Evolutionary conservation across 2,329 filamentous ascomycete species (phyloP).

Genomic region (Seiridium unicorne): DNA sequence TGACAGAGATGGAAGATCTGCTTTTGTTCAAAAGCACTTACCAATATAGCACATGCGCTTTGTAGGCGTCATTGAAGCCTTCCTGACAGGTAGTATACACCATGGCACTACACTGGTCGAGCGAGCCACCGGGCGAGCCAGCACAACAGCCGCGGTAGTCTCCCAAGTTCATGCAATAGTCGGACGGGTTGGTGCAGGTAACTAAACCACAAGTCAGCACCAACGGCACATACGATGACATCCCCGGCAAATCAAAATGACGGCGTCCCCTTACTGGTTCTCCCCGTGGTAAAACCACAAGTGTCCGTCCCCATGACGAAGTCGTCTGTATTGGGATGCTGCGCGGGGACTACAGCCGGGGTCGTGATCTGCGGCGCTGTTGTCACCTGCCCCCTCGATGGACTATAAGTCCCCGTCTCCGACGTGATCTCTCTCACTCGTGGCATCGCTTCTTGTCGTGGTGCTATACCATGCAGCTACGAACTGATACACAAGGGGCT

Average conservation of each 20-base stretch:
- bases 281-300: constrained; percentile 24
- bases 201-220: constrained; percentile 13
- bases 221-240: not conserved
- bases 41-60: constrained; percentile 27
- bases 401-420: not conserved
- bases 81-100: constrained; percentile 23
- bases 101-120: constrained; percentile 20
- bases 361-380: not conserved
- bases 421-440: not conserved
- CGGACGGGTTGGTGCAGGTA: constrained; percentile 22
- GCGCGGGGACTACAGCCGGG: not conserved
- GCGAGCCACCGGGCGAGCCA: constrained; percentile 12
- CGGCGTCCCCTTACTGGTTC: constrained; percentile 19
- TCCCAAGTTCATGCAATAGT: constrained; percentile 24
- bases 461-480: too few relatives aligned
- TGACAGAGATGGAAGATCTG: too few relatives aligned
- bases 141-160: constrained; percentile 25
- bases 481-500: too few relatives aligned
- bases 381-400: not conserved
- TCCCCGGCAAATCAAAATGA: not conserved
- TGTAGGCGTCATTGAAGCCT: constrained; percentile 17
- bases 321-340: constrained; percentile 10
- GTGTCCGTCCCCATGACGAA: constrained; percentile 17
- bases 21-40: constrained; percentile 13
- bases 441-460: not conserved